Base-by-base conservation (phyloP, 768 basidiomycete genomes). In the Xerocomus brunneocitrinus region DNA sequence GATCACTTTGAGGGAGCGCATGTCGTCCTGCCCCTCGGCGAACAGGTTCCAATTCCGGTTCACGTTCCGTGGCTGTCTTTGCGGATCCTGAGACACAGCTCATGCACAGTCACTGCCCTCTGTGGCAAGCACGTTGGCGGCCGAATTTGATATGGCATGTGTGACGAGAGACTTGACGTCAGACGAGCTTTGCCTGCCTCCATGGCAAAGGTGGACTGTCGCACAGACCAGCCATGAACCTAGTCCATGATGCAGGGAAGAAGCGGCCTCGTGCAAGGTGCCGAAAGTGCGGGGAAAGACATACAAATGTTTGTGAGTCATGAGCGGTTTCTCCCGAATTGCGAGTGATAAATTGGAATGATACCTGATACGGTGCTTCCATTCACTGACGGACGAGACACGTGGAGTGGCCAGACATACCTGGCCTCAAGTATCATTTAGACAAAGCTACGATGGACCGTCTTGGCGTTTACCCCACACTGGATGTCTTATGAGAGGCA, bases 221-320 rank as follows among this genome's bases (percentile, higher is more conserved):
- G 25, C 13, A 13, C 22, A 5, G 34, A 35, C n/a, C 9, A 10
- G 24, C 22, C 40, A 22, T 22, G 10, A 13, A 8, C 12, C 2
- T 41, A 19, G 19, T 40, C 41, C 25, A 30, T 38, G 44, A 19
- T 49, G 24, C 41, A 54, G 48, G 52, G 49, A 56, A 51, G 40
- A 57, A 47, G 31, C 51, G 53, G 41, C 57, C 52, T 57, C 60
- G 58, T 56, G 59, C 8, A 27, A 57, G 63, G 65, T 55, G 54
- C 50, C 47, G n/a, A 58, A 40, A 53, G 58, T 59, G 54, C 63
- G 56, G 55, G 77, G 77, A 62, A 80, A 78, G 67, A 61, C 66
- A 48, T 79, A 69, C 67, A 74, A 71, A 53, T 82, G 79, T 63
- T 77, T 46, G 79, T 80, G 67, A 56, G 76, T 71, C 28, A 24